Conservation (phyloP, 2,329 filamentous ascomycete species). For the Teratosphaeria destructans region DNA sequence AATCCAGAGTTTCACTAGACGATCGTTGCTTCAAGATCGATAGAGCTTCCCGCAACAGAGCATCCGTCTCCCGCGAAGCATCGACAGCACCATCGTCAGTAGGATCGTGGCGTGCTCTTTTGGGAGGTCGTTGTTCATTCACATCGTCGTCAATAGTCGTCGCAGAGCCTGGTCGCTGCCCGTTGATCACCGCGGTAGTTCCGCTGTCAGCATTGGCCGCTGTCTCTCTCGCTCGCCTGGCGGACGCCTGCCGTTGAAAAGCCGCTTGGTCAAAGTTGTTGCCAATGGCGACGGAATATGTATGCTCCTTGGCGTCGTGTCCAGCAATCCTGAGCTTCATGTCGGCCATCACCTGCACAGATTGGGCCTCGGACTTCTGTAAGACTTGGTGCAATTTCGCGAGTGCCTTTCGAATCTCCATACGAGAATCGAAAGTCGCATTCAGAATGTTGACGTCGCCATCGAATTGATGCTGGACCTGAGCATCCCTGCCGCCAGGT, state of each 20-base stretch:
- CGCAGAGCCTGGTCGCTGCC: background rate
- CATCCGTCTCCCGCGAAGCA: background rate
- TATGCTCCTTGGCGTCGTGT: constrained; percentile 9
- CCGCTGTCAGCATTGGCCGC: background rate
- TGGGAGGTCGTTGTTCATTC: constrained; percentile 8
- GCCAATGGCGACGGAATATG: constrained; percentile 13
- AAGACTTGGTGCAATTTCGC: constrained; percentile 12
- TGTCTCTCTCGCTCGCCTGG: background rate
- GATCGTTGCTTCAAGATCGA: constrained; percentile 1
- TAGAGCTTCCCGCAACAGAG: background rate
- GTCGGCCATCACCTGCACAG: constrained; percentile 13
- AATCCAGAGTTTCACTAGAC: constrained; percentile 1
- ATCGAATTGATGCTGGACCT: constrained; percentile 15
- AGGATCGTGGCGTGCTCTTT: constrained; percentile 9
- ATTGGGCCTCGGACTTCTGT: constrained; percentile 7
- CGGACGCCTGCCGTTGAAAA: constrained; percentile 7
- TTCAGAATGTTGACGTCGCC: constrained; percentile 15
- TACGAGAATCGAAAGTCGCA: constrained; percentile 11
- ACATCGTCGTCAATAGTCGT: constrained; percentile 7
- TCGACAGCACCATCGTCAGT: constrained; percentile 1
- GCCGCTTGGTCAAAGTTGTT: constrained; percentile 9
- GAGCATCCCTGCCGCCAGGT: background rate
- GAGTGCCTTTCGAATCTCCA: constrained; percentile 13
- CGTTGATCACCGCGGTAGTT: background rate
- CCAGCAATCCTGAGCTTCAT: constrained; percentile 14